Conservation (phyloP, 1,284 basidiomycete genomes). For the Tilletia setariae region DNA sequence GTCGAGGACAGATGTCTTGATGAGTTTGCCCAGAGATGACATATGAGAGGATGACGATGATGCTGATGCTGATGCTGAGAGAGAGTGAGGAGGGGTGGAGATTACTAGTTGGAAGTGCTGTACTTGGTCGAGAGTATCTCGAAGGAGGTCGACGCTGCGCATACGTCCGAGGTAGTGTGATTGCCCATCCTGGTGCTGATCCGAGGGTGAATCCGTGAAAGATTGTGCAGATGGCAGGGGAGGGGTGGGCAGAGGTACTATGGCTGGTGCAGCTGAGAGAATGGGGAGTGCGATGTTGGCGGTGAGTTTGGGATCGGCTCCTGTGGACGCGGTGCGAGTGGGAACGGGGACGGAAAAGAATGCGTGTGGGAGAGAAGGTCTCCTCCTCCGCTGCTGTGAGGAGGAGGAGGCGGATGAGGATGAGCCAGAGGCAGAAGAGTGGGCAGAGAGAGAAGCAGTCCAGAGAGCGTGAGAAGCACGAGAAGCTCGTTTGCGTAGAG, state of each 20-base stretch:
- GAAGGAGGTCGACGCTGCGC: slow-evolving; percentile 8
- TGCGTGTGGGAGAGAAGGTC: no score
- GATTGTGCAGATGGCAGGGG: no score
- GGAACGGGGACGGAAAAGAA: no score
- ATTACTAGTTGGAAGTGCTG: slow-evolving; percentile 9
- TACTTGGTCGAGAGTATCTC: background rate
- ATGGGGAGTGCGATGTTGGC: background rate
- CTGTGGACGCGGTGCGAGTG: no score
- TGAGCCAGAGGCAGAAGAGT: no score
- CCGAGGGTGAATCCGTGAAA: no score
- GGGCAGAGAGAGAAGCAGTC: background rate
- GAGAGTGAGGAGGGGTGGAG: background rate
- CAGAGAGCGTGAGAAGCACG: slow-evolving; percentile 8
- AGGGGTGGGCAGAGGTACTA: background rate
- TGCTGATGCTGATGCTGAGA: background rate
- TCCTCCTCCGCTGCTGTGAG: no score
- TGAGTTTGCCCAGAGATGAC: no score
- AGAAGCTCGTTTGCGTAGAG: slow-evolving; percentile 4
- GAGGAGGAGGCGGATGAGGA: no score
- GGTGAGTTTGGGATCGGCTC: background rate
- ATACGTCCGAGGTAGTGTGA: background rate
- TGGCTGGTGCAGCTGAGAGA: slow-evolving; percentile 8
- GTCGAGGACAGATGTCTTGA: no score
- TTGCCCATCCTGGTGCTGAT: no score
- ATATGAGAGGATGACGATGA: background rate